Base-by-base conservation (phyloP, 2,329 filamentous ascomycete species). In the Fusarium lateritium region DNA sequence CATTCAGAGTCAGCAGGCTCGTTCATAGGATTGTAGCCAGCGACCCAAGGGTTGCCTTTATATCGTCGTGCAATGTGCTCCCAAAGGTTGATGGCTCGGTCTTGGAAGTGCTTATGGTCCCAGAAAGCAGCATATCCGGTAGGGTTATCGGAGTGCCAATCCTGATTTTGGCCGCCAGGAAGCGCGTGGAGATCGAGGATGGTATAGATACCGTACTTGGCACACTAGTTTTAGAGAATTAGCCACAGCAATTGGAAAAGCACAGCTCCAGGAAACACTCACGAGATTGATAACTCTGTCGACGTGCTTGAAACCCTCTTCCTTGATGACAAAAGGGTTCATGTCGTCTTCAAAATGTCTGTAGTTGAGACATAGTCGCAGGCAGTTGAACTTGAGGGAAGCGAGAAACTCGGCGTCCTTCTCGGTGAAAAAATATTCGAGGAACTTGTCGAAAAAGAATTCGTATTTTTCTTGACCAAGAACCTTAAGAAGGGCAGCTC, bases 321-420 rank as follows among this genome's bases (percentile, higher is more conserved):
- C 73, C 65, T 85, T 86, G 26, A 86, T 76, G 2, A 84, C 80
- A 9, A 80, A 76, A 0, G 84, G 84, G 61, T 86, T 82, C 79
- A 83, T 81, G 62, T 85, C 83, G 61, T 87, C 84, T 66, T 85
- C 82, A 38, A 87, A 86, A 69, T 86, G 84, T 1, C 83, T 82
- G 67, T 89, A 88, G 71, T 89, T 89, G 74, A 90, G 87, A 2
- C 86, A 85, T 5, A 90, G 73, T 0, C 87, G 82, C 2, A 89
- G 76, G 66, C 85, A 89, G 66, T 89, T 89, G 33, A 89, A 78
- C 0, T 84, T 84, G 1, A 87, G 75, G 0, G 80, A 84, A 7
- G 84, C 82, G 58, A 88, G 85, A 74, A 88, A 89, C 53, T 84
- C 82, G 26, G 87, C 87, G 57, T 90, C 88, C 3, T 80, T 79